phyloP scores from a whole-genome alignment of 805 yeast genomes.

The Candida nitratophila region DNA sequence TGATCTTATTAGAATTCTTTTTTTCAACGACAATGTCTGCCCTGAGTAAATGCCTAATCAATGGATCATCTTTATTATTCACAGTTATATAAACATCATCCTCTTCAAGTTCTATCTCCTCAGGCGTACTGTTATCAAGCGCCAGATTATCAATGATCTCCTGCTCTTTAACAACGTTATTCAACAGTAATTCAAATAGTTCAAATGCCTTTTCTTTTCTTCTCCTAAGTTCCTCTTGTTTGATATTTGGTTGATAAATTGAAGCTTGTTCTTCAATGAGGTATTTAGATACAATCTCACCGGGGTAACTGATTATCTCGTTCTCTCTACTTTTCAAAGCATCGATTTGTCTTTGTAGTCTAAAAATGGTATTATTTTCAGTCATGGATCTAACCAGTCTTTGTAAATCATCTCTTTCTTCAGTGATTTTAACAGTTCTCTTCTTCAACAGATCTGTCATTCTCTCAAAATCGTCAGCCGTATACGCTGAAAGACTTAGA shows the following conservation, averaged over 20 bases:
- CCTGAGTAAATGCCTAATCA: conserved; percentile 23
- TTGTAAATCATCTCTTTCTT: conserved; percentile 2
- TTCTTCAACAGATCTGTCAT: conserved; percentile 3
- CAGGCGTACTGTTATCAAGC: background rate
- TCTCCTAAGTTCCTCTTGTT: conserved; percentile 10
- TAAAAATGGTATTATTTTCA: background rate
- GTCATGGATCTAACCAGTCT: background rate
- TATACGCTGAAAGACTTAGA: conserved; percentile 1
- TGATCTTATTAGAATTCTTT: conserved; percentile 19
- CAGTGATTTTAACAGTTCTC: conserved; percentile 5
- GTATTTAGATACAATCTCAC: conserved; percentile 20
- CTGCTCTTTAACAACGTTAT: conserved; percentile 17
- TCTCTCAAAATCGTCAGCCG: conserved; percentile 1
- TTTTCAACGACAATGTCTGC: conserved; percentile 20
- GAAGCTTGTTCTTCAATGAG: conserved; percentile 19
- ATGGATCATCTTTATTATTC: conserved; percentile 25
- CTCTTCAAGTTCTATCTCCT: conserved; percentile 3
- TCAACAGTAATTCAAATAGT: conserved; percentile 23
- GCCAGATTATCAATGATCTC: background rate
- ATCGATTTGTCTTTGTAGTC: conserved; percentile 3
- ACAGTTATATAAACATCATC: conserved; percentile 15
- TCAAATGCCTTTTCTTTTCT: conserved; percentile 18
- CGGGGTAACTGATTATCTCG: conserved; percentile 17
- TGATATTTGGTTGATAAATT: conserved; percentile 10
- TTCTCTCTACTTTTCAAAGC: conserved; percentile 13